Evolutionary conservation across 371 early-diverging fungal genomes (phyloP), one percentile per base, ranked within the genome.

Genomic region (Mortierella sp.): DNA sequence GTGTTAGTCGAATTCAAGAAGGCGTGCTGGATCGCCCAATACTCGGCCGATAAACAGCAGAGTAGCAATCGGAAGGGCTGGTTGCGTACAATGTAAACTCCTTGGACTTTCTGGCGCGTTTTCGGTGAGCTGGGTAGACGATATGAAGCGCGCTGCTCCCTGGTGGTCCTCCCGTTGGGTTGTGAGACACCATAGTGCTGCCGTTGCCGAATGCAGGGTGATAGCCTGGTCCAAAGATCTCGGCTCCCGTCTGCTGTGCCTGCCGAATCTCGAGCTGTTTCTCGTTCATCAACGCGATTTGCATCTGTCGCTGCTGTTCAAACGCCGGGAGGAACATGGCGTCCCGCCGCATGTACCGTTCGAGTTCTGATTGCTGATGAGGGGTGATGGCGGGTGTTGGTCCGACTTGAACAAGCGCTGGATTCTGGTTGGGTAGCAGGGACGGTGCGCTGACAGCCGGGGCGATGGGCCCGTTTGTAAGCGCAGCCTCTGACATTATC

Each of bases 391-490:
- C 24, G 10, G 83, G 83, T 0, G 31, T 58, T 10, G 83, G 83
- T n/a, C 83, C 83, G 37, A 78, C 68, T 43, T 50, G 74, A 6
- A 53, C 48, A 8, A 74, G 74, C 13, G 71, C 63, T 34, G 77
- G 31, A 48, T 68, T 73, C 61, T 72, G 72, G 39, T 69, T 70
- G 29, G 74, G 74, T 45, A 70, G 37, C 16, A 79, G 58, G 4
- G 74, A 70, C 47, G 79, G 68, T 58, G 34, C 16, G 58, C 50
- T 70, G 87, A 70, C 69, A 45, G 93, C 93, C 74, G 95, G 94
- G n/a, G 63, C 64, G 41, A 43, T 61, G 22, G 76, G 76, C 24
- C 66, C 67, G 40, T 76, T 68, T 10, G 76, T 48, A 13, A 70
- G 50, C 26, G 71, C 41, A 1, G 71, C 67, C 34, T 76, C 76